Evolutionary conservation across 257 asterid species (phyloP).

Genomic region (Solanum medicagineum): DNA sequence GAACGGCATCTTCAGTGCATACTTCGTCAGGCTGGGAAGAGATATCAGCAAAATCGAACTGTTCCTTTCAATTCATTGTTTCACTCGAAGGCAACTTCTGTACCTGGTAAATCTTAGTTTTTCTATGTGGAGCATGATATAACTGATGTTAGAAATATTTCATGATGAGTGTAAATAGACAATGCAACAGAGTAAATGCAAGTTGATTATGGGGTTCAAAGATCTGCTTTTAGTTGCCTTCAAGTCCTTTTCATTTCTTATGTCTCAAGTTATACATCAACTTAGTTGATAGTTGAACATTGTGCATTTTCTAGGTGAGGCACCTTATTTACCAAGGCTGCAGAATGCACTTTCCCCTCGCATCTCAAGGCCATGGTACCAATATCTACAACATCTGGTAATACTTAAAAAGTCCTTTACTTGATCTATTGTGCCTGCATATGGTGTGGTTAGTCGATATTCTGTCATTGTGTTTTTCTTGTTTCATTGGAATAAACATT

Average conservation of each 20-base stretch:
- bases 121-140: neutral
- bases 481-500: neutral
- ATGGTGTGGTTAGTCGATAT: neutral
- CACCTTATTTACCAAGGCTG: conserved; percentile 20
- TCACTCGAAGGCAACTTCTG: conserved; percentile 43
- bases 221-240: neutral
- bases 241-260: neutral
- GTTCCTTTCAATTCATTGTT: conserved; percentile 28
- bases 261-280: neutral
- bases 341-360: conserved; percentile 23
- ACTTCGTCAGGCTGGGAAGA: conserved; percentile 47
- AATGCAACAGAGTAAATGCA: neutral
- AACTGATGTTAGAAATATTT: neutral
- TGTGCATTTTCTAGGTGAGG: conserved; percentile 34
- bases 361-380: conserved; percentile 39
- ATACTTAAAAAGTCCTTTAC: neutral
- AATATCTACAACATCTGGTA: conserved; percentile 53
- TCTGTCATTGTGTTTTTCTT: neutral
- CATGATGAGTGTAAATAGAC: neutral
- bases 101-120: conserved; percentile 32
- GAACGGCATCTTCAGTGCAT: conserved; percentile 55
- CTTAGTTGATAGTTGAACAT: neutral
- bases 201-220: neutral
- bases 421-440: neutral
- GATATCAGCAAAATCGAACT: conserved; percentile 25